Base-by-base conservation (phyloP, 2,329 filamentous ascomycete genomes). In the Exophiala aquamarina region DNA sequence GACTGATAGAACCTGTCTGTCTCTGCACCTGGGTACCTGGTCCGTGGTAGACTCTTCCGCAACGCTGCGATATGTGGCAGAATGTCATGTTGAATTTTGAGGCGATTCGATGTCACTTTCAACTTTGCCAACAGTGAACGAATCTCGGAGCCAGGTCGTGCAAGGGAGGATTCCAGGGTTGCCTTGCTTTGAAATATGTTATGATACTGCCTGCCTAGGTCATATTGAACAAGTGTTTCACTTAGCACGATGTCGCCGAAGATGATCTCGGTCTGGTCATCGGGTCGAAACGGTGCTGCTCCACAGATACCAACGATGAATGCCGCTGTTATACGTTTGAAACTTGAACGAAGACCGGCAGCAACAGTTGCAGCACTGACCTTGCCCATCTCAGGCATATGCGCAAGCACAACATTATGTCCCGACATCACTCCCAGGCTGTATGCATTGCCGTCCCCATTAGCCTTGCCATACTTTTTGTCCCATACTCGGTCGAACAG, bases 241-340 rank as follows among this genome's bases (percentile, higher is more conserved):
- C 63, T 61, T 44, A 67, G 58, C 14, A 65, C 43, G 7, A 67
- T 56, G 51, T 68, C 64, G 4, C 66, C 65, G 4, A 68, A 56
- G 6, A 61, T 38, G 19, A 63, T 58, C 13, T 61, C 56, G 2
- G 45, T 37, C n/a, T 41, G n/a, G 9, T 44, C 37, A 6, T 11
- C 11, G 11, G 17, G 20, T 4, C 32, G 32, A 14, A 14, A 19
- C 1, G 69, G 68, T 4, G 67, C 59, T 8, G 66, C 70, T 0
- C 70, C 72, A 35, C 70, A 74, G 2, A 74, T 61, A 0, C 71
- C 72, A 3, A 68, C 65, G 0, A 74, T 35, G 0, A 75, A 20
- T 0, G 52, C 65, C 0, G 73, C 52, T 17, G 57, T 61, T 3
- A 75, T 47, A 2, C 48, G 47, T 0, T 48, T 40, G 31, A 66